Conservation (phyloP, 2,329 filamentous ascomycete genomes). For the Xylariaceae sp. region DNA sequence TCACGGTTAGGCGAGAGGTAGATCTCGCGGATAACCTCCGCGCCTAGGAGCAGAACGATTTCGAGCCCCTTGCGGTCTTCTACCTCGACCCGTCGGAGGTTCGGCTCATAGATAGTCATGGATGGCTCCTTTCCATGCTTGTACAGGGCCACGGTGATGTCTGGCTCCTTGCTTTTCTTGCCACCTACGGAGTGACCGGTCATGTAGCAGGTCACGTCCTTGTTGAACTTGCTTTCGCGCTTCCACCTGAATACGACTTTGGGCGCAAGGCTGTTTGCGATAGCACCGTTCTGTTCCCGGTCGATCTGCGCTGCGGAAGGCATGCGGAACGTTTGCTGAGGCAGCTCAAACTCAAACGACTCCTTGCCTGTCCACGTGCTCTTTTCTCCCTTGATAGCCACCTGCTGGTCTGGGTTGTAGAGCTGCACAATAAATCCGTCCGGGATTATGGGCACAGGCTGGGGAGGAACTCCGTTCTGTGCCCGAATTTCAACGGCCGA, state of each 20-base stretch:
- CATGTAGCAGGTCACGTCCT: conserved; percentile 84
- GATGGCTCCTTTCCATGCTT: conserved; percentile 57
- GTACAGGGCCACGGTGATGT: conserved; percentile 91
- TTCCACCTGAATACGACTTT: conserved; percentile 85
- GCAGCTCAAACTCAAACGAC: conserved; percentile 89
- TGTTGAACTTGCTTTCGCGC: conserved; percentile 77
- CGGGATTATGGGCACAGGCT: conserved; percentile 68
- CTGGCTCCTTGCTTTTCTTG: conserved; percentile 82
- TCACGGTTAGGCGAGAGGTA: conserved; percentile 62
- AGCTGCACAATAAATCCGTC: conserved; percentile 78
- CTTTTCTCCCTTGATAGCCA: conserved; percentile 64
- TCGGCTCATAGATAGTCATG: conserved; percentile 88
- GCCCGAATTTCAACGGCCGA: conserved; percentile 74
- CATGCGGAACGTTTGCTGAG: conserved; percentile 73
- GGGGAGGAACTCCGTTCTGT: conserved; percentile 60
- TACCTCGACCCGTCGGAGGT: conserved; percentile 81
- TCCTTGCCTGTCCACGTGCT: conserved; percentile 76
- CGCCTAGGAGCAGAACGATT: conserved; percentile 63
- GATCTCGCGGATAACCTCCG: conserved; percentile 60
- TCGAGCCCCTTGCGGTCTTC: conserved; percentile 93
- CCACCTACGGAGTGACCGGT: conserved; percentile 69
- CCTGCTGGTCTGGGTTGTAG: conserved; percentile 86
- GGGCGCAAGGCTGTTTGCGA: conserved; percentile 52
- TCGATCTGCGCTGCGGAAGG: conserved; percentile 78
- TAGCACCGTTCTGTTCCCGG: conserved; percentile 58